A percentile compares a stretch with the other conserved stretches of the same genome.
phyloP scores from a whole-genome alignment of 2,329 filamentous ascomycete genomes.

The Ustulina deusta region DNA sequence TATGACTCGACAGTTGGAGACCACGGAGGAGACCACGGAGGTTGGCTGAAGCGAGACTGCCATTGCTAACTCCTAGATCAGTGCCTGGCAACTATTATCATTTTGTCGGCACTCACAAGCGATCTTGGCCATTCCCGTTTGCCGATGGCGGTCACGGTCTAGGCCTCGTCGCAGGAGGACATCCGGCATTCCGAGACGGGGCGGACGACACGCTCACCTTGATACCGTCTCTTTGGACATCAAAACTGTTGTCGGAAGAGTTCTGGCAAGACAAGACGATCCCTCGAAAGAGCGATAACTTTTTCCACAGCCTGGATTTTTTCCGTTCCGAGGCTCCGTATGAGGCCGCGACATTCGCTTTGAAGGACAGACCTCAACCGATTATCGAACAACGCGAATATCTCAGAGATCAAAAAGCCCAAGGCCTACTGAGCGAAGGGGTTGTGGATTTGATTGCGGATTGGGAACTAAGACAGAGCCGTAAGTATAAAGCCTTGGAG shows the following conservation, averaged over 20 bases:
- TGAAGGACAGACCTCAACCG: neutral
- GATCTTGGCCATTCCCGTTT: conserved; percentile 27
- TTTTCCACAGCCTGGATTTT: conserved; percentile 9
- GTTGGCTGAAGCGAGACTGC: neutral
- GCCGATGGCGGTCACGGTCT: neutral
- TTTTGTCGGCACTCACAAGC: neutral
- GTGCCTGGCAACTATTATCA: neutral
- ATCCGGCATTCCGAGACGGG: neutral
- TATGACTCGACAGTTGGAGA: neutral
- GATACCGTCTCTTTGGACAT: conserved; percentile 4
- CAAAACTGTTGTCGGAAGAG: conserved; percentile 16
- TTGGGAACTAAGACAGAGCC: conserved; percentile 1
- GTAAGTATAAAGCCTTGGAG: conserved; percentile 4
- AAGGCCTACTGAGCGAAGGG: neutral
- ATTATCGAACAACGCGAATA: neutral
- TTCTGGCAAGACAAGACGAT: conserved; percentile 19
- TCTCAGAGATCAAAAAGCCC: neutral
- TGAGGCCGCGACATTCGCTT: too few relatives aligned
- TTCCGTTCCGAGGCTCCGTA: conserved; percentile 1
- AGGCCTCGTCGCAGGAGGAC: neutral
- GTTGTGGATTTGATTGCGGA: neutral
- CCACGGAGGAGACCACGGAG: too few relatives aligned
- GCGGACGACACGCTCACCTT: neutral
- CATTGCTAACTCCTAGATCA: conserved; percentile 5
- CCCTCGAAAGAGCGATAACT: conserved; percentile 29